Evolutionary conservation across 2,329 filamentous ascomycete species (phyloP).

Genomic region (Cytospora schulzeri): DNA sequence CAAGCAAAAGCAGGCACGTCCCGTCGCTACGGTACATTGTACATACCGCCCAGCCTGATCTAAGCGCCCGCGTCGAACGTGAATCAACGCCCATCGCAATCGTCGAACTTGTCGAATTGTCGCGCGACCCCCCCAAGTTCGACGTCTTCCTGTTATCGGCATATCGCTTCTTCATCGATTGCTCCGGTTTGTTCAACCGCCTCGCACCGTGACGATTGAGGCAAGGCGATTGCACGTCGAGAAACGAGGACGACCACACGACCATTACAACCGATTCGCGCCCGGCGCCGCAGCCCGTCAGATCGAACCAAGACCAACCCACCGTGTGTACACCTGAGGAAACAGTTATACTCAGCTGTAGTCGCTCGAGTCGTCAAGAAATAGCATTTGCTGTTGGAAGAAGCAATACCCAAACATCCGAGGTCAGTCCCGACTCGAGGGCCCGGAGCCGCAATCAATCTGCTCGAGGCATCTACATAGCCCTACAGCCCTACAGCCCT

Average conservation of each 20-base stretch:
- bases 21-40: not conserved
- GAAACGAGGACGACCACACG: not conserved
- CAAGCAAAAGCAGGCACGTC: not conserved
- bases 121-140: constrained; percentile 3
- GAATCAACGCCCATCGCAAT: not conserved
- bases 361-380: constrained; percentile 7
- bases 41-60: not conserved
- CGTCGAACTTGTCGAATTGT: constrained; percentile 7
- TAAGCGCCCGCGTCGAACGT: not conserved
- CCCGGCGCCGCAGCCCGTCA: not conserved
- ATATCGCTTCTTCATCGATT: not conserved
- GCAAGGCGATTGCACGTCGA: not conserved
- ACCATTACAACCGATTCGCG: not conserved
- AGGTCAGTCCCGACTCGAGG: constrained; percentile 17
- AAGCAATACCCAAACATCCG: not conserved
- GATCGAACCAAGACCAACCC: not conserved
- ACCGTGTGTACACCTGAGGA: not conserved
- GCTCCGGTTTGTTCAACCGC: not conserved
- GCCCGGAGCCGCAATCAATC: constrained; percentile 8
- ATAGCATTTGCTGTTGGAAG: not conserved
- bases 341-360: not conserved
- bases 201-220: not conserved
- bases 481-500: not conserved
- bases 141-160: not conserved
- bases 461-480: constrained; percentile 13